Conservation (phyloP, 192 early-diverging fungal species). For the Geranomyces variabilis region DNA sequence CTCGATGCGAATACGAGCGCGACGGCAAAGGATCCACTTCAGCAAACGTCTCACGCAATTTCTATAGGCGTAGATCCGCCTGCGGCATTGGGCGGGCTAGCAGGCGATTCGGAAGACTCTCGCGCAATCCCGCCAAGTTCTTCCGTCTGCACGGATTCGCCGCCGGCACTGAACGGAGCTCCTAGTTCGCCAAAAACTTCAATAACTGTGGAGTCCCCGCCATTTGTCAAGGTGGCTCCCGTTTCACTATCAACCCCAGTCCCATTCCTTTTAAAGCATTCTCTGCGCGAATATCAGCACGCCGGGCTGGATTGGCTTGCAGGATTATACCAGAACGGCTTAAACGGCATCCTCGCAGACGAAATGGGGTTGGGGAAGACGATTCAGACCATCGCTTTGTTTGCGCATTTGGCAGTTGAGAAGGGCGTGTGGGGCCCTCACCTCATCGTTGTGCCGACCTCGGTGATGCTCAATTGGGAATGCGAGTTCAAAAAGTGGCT, state of each 20-base stretch:
- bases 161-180: no score
- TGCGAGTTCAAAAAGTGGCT: conserved; percentile 83
- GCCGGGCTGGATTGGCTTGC: conserved; percentile 93
- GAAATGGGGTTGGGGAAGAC: conserved; percentile 83
- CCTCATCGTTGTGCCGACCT: conserved; percentile 85
- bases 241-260: conserved; percentile 12
- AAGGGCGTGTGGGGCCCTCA: conserved; percentile 92
- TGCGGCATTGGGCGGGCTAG: no score
- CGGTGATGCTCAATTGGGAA: conserved; percentile 92
- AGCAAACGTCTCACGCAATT: no score
- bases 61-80: no score
- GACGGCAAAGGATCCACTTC: no score
- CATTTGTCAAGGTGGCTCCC: no score
- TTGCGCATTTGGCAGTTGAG: conserved; percentile 87
- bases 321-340: conserved; percentile 88
- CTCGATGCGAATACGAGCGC: no score
- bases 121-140: no score
- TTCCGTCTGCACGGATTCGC: no score
- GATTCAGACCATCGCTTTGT: conserved; percentile 87
- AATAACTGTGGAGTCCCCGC: no score
- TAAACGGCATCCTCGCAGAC: conserved; percentile 84
- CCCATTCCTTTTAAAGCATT: conserved; percentile 81
- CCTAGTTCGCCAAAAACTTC: no score
- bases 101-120: no score
- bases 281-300: conserved; percentile 80